Evolutionary conservation across 2,329 filamentous ascomycete genomes (phyloP).

Genomic region (Trichoderma sp.): DNA sequence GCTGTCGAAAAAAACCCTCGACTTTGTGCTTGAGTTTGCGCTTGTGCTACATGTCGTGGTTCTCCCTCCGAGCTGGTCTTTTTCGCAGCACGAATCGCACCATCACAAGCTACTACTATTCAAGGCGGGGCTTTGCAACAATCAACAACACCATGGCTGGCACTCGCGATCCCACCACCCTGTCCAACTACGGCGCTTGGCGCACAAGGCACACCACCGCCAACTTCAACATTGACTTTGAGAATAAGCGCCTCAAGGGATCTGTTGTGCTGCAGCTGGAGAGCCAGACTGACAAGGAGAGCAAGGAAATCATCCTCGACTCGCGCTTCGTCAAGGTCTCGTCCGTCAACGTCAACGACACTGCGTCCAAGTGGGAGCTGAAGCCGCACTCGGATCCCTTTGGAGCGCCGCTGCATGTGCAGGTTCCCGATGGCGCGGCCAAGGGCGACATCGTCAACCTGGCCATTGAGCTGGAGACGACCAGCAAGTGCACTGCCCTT

Average conservation of each 20-base stretch:
- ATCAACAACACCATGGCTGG: slow-evolving; percentile 30
- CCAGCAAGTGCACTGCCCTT: slow-evolving; percentile 82
- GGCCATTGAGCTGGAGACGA: slow-evolving; percentile 74
- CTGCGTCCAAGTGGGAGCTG: slow-evolving; percentile 64
- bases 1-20: neutral
- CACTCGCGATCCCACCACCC: slow-evolving; percentile 77
- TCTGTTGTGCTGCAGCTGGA: slow-evolving; percentile 74
- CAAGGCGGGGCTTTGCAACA: slow-evolving; percentile 30
- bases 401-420: slow-evolving; percentile 67
- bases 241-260: slow-evolving; percentile 72
- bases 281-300: slow-evolving; percentile 70
- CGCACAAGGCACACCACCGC: slow-evolving; percentile 79
- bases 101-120: slow-evolving; percentile 2
- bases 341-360: slow-evolving; percentile 67
- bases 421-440: slow-evolving; percentile 53
- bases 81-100: slow-evolving; percentile 9
- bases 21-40: slow-evolving; percentile 5
- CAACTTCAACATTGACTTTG: slow-evolving; percentile 80
- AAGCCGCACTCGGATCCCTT: slow-evolving; percentile 70
- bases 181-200: slow-evolving; percentile 90
- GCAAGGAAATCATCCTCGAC: slow-evolving; percentile 79
- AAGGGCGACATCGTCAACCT: slow-evolving; percentile 55
- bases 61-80: slow-evolving; percentile 22
- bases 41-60: slow-evolving; percentile 25
- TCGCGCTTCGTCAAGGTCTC: slow-evolving; percentile 78